phyloP scores from a whole-genome alignment of 441 rosid genomes.

The Brassica balearica region DNA sequence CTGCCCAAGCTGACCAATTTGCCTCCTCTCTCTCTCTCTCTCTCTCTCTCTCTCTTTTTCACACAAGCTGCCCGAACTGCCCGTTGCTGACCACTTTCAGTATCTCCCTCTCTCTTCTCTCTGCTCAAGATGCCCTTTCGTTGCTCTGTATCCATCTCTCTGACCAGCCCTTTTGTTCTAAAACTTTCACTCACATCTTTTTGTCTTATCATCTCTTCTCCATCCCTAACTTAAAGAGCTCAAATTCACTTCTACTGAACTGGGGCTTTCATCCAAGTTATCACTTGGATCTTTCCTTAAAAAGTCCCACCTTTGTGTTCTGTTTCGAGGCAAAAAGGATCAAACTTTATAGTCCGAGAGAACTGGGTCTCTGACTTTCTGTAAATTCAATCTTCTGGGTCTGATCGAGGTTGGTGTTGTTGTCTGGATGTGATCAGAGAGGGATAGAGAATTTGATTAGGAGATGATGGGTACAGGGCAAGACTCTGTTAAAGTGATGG shows the following conservation, averaged over 20 bases:
- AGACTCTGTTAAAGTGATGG: slow-evolving; percentile 56
- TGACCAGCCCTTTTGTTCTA: slow-evolving; percentile 34
- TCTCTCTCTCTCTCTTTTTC: not conserved
- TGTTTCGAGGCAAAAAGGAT: slow-evolving; percentile 21
- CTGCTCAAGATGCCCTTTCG: slow-evolving; percentile 38
- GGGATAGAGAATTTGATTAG: not conserved
- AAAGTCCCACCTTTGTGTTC: not conserved
- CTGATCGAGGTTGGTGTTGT: slow-evolving; percentile 4
- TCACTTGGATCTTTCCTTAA: slow-evolving; percentile 8
- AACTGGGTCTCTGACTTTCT: slow-evolving; percentile 26
- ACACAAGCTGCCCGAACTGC: slow-evolving; percentile 39
- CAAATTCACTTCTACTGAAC: slow-evolving; percentile 24
- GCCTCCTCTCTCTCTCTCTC: not conserved
- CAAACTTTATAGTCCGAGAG: slow-evolving; percentile 7
- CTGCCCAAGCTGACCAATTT: slow-evolving; percentile 4
- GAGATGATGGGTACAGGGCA: slow-evolving; percentile 57
- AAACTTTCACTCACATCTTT: slow-evolving; percentile 26
- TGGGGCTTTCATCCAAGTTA: not conserved
- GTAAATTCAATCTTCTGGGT: slow-evolving; percentile 19
- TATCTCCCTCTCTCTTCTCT: slow-evolving; percentile 31
- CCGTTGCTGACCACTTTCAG: slow-evolving; percentile 44
- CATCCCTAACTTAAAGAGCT: not conserved
- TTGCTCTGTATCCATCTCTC: slow-evolving; percentile 17
- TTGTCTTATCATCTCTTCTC: slow-evolving; percentile 25
- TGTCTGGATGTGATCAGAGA: slow-evolving; percentile 29